phyloP scores from a whole-genome alignment of 2,329 filamentous ascomycete species.

The Aquanectria penicillioides region DNA sequence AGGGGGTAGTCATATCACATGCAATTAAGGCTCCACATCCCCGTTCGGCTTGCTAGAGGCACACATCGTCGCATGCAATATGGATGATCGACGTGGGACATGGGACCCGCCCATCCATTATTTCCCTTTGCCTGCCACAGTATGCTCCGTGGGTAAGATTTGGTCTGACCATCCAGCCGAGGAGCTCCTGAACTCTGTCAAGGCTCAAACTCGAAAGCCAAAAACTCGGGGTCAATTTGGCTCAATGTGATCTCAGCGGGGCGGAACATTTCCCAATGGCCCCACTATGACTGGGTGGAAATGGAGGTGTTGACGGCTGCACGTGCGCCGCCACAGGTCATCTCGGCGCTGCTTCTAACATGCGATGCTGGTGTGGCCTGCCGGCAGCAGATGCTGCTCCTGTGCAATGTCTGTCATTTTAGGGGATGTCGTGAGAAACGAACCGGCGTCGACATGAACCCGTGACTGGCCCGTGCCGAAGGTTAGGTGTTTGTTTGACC shows the following conservation, averaged over 20 bases:
- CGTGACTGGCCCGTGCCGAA: background rate
- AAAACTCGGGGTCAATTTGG: conserved; percentile 4
- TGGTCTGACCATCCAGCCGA: background rate
- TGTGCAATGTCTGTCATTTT: no score
- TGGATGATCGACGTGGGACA: conserved; percentile 18
- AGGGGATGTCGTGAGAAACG: background rate
- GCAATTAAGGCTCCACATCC: background rate
- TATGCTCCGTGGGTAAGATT: conserved; percentile 12
- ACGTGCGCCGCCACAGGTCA: conserved; percentile 6
- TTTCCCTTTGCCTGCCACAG: conserved; percentile 5
- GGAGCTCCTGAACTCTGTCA: background rate
- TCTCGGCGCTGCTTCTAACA: no score
- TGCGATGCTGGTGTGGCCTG: no score
- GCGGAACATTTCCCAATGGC: conserved; percentile 1
- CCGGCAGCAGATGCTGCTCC: no score
- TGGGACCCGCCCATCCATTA: conserved; percentile 5
- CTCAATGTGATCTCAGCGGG: background rate
- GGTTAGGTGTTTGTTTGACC: background rate
- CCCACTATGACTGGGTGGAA: background rate
- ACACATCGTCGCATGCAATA: conserved; percentile 14
- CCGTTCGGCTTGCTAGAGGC: no score
- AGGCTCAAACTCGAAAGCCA: conserved; percentile 3
- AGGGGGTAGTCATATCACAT: conserved; percentile 15
- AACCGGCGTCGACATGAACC: background rate
- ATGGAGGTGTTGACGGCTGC: no score